Evolutionary conservation across 1,284 basidiomycete species (phyloP).

Genomic region (Sparassis latifolia): DNA sequence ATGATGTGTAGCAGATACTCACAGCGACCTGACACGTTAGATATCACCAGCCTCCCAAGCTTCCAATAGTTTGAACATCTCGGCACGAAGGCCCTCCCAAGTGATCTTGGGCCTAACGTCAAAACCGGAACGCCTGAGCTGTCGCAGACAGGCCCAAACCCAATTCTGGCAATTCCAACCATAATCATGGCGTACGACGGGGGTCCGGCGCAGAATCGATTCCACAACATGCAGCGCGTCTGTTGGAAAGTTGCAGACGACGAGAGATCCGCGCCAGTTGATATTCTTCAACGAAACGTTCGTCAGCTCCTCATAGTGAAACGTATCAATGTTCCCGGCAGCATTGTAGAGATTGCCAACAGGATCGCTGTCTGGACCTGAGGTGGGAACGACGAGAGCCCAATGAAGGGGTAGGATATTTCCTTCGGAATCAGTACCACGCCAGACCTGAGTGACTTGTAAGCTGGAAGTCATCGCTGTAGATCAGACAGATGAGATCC

Average conservation of each 20-base stretch:
- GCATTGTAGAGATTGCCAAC: constrained; percentile 16
- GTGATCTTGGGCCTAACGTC: constrained; percentile 10
- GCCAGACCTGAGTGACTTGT: constrained; percentile 17
- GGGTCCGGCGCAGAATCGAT: constrained; percentile 12
- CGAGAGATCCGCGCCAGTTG: constrained; percentile 16
- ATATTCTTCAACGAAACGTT: constrained; percentile 12
- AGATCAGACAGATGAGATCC: too few relatives aligned
- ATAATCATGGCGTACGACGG: constrained; percentile 11
- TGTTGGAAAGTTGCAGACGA: constrained; percentile 12
- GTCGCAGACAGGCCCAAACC: constrained; percentile 14
- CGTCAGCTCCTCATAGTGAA: constrained; percentile 10
- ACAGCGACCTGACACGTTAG: neutral
- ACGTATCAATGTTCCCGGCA: constrained; percentile 18
- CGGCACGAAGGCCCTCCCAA: constrained; percentile 7
- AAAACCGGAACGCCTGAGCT: constrained; percentile 12
- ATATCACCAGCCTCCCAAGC: constrained; percentile 19
- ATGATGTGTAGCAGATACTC: too few relatives aligned
- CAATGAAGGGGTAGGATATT: constrained; percentile 15
- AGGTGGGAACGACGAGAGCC: constrained; percentile 15
- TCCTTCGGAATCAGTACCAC: constrained; percentile 13
- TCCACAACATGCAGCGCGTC: constrained; percentile 11
- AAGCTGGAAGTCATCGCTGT: constrained; percentile 6
- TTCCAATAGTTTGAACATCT: constrained; percentile 14
- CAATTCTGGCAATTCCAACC: constrained; percentile 19
- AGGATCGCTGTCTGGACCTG: constrained; percentile 10